Base-by-base conservation (phyloP, 164 flowering plant genomes). In the Vitis labrusca region DNA sequence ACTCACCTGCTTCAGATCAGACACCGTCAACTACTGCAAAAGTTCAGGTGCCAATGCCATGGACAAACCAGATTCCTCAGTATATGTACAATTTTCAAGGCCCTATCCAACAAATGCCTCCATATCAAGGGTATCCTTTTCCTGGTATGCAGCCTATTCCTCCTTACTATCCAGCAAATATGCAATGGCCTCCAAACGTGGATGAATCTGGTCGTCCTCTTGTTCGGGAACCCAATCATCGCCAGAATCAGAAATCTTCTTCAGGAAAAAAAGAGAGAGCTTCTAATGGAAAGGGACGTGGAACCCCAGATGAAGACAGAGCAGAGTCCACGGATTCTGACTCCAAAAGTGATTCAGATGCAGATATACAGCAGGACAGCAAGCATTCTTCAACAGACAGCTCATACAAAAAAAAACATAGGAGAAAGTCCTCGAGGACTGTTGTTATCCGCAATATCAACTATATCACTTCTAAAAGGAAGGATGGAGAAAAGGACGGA, bases 361-460 rank as follows among this genome's bases (percentile, higher is more conserved):
- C 73, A n/a, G 57, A 72, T 80, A 61, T 50, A 16, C 52, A 73
- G 48, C 66, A 73, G 3, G 81, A 76, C n/a, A 55, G 48, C 73
- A 81, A 67, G 67, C 74, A 75, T 68, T 79, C 82, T 54, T 76
- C 84, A 9, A 19, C 44, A 50, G 83, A 78, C 60, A 54, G 64
- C n/a, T 52, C 51, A 56, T 67, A 61, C 52, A 74, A 50, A 53
- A 82, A 73, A 67, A 87, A 79, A 71, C 69, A 80, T 59, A 81
- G 74, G 74, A 89, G 83, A 71, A 83, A 77, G 63, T 71, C 86
- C 11, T 83, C 88, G 16, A 81, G 81, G 74, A 85, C 72, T 67
- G 90, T 89, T 60, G 85, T 89, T 37, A 86, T 89, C 65, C 89
- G 88, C 49, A 89, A 89, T 69, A 84, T 89, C n/a, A 89, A 89